A percentile compares a stretch with the other conserved stretches of the same genome.
Conservation (phyloP, 2,329 filamentous ascomycete species). For the Alternaria novae-zelandiae region DNA sequence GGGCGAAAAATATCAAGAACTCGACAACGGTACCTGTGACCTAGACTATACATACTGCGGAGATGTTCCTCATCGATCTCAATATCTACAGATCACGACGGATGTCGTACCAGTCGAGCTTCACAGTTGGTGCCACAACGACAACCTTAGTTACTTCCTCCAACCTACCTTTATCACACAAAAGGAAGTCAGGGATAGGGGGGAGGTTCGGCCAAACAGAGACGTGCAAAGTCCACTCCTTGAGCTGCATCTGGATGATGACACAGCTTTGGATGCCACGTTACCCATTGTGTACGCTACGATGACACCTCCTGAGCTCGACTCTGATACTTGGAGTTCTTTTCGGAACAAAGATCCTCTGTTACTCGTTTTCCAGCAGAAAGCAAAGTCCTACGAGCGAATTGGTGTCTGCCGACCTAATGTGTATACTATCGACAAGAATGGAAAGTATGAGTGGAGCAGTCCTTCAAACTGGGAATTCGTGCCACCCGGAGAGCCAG, state of each 20-base stretch:
- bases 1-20: background rate
- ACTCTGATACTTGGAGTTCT: background rate
- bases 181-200: background rate
- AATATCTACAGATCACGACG: background rate
- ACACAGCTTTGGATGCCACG: background rate
- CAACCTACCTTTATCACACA: background rate
- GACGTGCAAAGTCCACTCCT: background rate
- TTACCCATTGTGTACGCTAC: background rate
- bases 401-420: fast-evolving
- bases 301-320: background rate
- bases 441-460: no score
- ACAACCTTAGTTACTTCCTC: background rate
- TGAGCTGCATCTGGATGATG: fast-evolving
- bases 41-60: background rate
- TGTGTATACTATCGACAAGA: background rate
- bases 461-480: no score
- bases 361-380: background rate
- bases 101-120: background rate
- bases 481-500: background rate
- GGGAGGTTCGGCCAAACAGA: background rate
- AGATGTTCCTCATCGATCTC: background rate
- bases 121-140: fast-evolving
- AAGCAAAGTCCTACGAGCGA: background rate
- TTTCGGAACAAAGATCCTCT: fast-evolving
- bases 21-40: background rate